These are phyloP conservation scores for Thelephora ganbajun DNA, from an alignment of 768 basidiomycete species.

Conservation along the genomic window DNA sequence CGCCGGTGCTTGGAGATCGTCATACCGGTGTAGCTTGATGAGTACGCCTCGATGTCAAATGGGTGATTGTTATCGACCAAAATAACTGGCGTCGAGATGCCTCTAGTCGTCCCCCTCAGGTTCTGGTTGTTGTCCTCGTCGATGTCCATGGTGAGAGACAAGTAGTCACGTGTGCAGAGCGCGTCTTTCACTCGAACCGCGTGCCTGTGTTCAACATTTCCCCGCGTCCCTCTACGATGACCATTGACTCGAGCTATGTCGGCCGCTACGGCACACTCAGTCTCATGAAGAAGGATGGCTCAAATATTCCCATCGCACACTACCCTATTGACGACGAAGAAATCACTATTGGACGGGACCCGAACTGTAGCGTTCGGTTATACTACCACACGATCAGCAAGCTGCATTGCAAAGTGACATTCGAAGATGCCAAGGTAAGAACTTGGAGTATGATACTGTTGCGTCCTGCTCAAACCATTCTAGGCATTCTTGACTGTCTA, in stretches of 20 bases:
- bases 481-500: slow-evolving; percentile 59
- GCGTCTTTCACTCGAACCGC: neutral
- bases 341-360: slow-evolving; percentile 57
- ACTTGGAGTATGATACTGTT: neutral
- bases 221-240: neutral
- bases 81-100: neutral
- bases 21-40: slow-evolving; percentile 62
- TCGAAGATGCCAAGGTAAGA: slow-evolving; percentile 49
- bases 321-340: slow-evolving; percentile 61
- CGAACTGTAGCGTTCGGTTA: slow-evolving; percentile 47
- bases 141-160: neutral
- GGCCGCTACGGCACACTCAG: slow-evolving; percentile 55
- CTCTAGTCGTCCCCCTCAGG: neutral
- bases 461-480: neutral
- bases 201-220: neutral
- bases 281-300: slow-evolving; percentile 39
- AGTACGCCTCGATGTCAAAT: slow-evolving; percentile 76
- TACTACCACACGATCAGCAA: slow-evolving; percentile 53
- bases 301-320: slow-evolving; percentile 36
- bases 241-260: slow-evolving; percentile 24
- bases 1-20: slow-evolving; percentile 2
- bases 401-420: slow-evolving; percentile 54
- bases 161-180: neutral
- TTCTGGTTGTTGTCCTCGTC: neutral
- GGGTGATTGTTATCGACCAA: slow-evolving; percentile 67